Percentiles rank a stretch among this genome's conserved stretches.
Conservation (phyloP, 805 yeast genomes). For the Hermanozyma aechmeae region DNA sequence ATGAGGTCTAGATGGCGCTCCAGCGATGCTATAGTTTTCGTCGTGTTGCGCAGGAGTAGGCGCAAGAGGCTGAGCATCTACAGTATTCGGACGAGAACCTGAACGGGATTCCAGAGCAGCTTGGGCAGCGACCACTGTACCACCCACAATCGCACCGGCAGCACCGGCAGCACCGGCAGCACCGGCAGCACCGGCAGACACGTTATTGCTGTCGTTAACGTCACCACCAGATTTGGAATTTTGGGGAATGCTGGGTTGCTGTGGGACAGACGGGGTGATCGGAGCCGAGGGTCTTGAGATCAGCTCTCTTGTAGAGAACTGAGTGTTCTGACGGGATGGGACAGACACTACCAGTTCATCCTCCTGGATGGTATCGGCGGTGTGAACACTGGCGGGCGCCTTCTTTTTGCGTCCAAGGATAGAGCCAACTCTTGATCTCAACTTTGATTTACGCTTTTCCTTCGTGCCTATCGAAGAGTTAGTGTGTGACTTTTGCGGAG, state of each 20-base stretch:
- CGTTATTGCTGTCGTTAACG: not conserved
- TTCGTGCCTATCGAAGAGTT: constrained; percentile 12
- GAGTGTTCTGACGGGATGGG: constrained; percentile 3
- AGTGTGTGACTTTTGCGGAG: not conserved
- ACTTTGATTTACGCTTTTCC: constrained; percentile 26
- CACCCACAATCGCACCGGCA: not conserved
- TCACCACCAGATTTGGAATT: no score
- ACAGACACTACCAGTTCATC: constrained; percentile 17
- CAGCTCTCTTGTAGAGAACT: not conserved
- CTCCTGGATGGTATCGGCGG: constrained; percentile 26
- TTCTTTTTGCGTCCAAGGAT: constrained; percentile 56
- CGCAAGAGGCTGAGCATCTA: no score
- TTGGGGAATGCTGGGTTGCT: no score
- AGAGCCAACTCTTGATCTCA: constrained; percentile 69
- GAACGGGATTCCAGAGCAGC: no score
- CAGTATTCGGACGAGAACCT: no score
- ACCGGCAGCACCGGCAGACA: not conserved
- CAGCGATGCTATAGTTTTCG: no score
- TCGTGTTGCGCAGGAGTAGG: no score
- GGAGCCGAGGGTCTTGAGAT: not conserved
- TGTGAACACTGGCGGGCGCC: constrained; percentile 1
- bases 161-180: not conserved
- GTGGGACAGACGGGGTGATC: no score
- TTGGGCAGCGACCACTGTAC: not conserved
- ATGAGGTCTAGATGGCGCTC: no score